These are phyloP conservation scores for Paraconiothyrium brasiliense DNA, from an alignment of 2,329 filamentous ascomycete species.

Conservation along the genomic window DNA sequence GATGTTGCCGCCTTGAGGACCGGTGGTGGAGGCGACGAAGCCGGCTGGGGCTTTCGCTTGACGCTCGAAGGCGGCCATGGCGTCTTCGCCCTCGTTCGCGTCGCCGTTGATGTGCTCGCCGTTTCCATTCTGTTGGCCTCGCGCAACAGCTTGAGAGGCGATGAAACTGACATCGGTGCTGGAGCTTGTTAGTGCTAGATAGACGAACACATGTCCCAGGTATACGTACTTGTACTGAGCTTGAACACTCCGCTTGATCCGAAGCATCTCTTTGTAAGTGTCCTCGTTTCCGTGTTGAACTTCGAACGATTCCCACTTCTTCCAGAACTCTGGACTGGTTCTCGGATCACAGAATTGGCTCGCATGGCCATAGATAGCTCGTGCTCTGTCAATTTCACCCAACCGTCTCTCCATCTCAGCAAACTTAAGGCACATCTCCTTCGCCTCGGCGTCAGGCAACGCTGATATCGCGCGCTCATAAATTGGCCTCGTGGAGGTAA, in stretches of 20 bases:
- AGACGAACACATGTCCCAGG: background rate
- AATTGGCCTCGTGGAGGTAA: slow-evolving; percentile 92
- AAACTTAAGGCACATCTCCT: slow-evolving; percentile 98
- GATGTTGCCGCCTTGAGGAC: slow-evolving; percentile 70
- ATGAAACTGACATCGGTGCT: slow-evolving; percentile 98
- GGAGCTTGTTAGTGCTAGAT: slow-evolving; percentile 46
- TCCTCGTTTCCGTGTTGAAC: slow-evolving; percentile 98
- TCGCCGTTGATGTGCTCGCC: slow-evolving; percentile 56
- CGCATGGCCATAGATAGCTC: slow-evolving; percentile 95
- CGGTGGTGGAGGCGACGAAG: slow-evolving; percentile 87
- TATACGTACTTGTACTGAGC: slow-evolving; percentile 85
- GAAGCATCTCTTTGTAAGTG: slow-evolving; percentile 98
- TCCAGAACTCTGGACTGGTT: slow-evolving; percentile 90
- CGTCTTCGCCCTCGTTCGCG: slow-evolving; percentile 70
- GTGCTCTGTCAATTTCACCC: slow-evolving; percentile 91
- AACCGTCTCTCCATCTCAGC: slow-evolving; percentile 94
- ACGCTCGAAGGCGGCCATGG: slow-evolving; percentile 88
- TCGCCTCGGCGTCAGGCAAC: slow-evolving; percentile 91
- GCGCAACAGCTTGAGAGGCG: slow-evolving; percentile 90
- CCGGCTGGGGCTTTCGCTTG: slow-evolving; percentile 88
- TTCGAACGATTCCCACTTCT: slow-evolving; percentile 96
- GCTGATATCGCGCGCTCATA: slow-evolving; percentile 95
- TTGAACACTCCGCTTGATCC: slow-evolving; percentile 96
- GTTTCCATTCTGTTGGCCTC: slow-evolving; percentile 71
- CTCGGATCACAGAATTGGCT: slow-evolving; percentile 97